A percentile compares a stretch with the other conserved stretches of the same genome.
phyloP scores from a whole-genome alignment of 495 filamentous ascomycete genomes.

The Hypoxylon subgilvum region DNA sequence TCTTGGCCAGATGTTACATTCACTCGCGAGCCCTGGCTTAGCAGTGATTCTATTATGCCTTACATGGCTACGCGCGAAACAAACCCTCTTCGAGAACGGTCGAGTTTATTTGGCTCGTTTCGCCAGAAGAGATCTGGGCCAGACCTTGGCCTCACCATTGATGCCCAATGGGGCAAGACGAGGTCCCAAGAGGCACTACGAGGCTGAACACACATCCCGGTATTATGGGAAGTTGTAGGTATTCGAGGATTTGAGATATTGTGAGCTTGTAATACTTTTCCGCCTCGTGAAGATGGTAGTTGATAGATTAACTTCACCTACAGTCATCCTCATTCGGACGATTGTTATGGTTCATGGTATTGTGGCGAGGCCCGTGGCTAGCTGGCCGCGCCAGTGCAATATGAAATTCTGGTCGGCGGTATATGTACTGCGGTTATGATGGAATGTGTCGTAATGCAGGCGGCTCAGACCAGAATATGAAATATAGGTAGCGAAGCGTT shows the following conservation, averaged over 20 bases:
- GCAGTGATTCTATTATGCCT: neutral
- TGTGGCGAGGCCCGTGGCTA: slow-evolving; percentile 22
- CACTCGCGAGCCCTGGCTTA: neutral
- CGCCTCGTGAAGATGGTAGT: neutral
- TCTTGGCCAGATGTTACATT: slow-evolving; percentile 13
- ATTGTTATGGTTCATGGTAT: no score
- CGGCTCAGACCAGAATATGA: slow-evolving; percentile 15
- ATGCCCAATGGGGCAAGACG: slow-evolving; percentile 23
- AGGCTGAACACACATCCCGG: slow-evolving; percentile 14
- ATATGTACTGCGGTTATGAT: neutral
- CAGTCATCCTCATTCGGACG: no score
- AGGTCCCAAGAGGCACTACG: neutral
- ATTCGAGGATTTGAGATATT: slow-evolving; percentile 14
- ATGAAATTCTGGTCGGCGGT: slow-evolving; percentile 8
- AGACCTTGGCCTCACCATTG: slow-evolving; percentile 17
- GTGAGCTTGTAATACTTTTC: slow-evolving; percentile 7
- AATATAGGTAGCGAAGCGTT: no score
- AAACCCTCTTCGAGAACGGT: slow-evolving; percentile 6
- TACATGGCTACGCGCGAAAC: slow-evolving; percentile 4
- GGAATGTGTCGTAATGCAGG: slow-evolving; percentile 18
- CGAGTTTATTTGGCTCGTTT: slow-evolving; percentile 12
- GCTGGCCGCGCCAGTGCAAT: slow-evolving; percentile 15
- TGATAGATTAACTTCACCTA: no score
- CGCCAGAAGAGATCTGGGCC: neutral
- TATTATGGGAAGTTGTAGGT: slow-evolving; percentile 1